Evolutionary conservation across 2,329 filamentous ascomycete genomes (phyloP), one percentile per base, ranked within the genome.

Genomic region (Aspergillus bombycis): DNA sequence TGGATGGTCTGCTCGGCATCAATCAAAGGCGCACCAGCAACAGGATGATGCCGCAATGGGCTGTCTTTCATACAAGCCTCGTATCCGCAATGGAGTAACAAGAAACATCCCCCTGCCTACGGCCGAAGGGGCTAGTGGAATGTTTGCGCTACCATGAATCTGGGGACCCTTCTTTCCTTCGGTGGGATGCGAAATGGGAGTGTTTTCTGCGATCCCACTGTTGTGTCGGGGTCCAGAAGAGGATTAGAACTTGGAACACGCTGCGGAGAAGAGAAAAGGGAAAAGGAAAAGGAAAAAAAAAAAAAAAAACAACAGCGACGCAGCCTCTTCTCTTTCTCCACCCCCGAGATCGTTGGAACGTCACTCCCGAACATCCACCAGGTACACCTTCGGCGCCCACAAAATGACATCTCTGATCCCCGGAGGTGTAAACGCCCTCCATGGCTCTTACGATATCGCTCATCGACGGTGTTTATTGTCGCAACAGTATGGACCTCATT

Each of bases 381-480:
- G 21, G n/a, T 12, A n/a, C 26, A 38, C 7, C 6, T 16, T 50
- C 19, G 7, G 23, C 23, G 11, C 30, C 28, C 4, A 52, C 48
- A 38, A 45, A 21, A 61, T 56, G 52, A 46, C 23, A 34, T 53
- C 46, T 9, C 34, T 53, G 41, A 30, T 23, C 19, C 19, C 28
- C 23, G 46, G 28, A 58, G 57, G 19, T 56, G n/a, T 30, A 65
- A 64, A 56, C 57, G 58, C 48, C 70, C 67, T 8, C 72, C 72
- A 38, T 70, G 70, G 68, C 62, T 73, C 11, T 72, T 85, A 4
- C 65, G 74, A 77, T 86, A 84, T 82, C 82, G 87, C n/a, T 87
- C 86, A 12, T 85, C 83, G 58, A 85, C 84, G 2, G 69, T 82
- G 53, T 89, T 89, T 77, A 88, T 89, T 66, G 72, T 87, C 45